Evolutionary conservation across 345 rosid genomes (phyloP).

Genomic region (Salix udensis): DNA sequence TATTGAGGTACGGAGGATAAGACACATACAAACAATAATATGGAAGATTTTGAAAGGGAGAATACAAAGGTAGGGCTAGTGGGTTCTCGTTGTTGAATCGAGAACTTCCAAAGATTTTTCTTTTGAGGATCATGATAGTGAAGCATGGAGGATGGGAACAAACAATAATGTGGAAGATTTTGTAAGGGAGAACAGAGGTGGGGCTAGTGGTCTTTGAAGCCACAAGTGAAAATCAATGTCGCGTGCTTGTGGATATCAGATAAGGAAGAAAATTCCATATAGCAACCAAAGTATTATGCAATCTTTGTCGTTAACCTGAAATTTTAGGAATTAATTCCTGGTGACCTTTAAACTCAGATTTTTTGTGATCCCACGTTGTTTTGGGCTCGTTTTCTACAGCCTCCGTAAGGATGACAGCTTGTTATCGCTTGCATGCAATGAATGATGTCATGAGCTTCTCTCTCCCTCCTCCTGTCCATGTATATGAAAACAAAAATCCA

Average conservation of each 20-base stretch:
- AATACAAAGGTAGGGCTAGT: constrained; percentile 1
- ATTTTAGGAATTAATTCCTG: constrained; percentile 6
- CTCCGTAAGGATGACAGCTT: neutral
- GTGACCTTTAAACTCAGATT: constrained; percentile 2
- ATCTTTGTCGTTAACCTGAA: constrained; percentile 18
- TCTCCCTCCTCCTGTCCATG: neutral
- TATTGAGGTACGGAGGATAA: neutral
- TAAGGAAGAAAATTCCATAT: constrained; percentile 20
- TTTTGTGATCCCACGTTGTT: constrained; percentile 4
- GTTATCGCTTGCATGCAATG: neutral
- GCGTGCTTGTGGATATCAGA: constrained; percentile 10
- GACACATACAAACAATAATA: neutral
- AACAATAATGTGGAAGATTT: neutral
- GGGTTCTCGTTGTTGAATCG: constrained; percentile 5
- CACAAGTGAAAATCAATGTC: constrained; percentile 13
- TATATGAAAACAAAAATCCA: neutral
- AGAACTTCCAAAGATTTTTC: neutral
- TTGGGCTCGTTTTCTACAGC: neutral
- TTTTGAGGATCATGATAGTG: constrained; percentile 4
- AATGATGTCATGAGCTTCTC: neutral
- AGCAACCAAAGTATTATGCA: neutral
- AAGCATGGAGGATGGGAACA: neutral
- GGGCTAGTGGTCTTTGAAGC: constrained; percentile 32
- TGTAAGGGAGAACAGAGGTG: constrained; percentile 19
- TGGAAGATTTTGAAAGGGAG: constrained; percentile 19